phyloP scores from a whole-genome alignment of 805 yeast genomes.

The Teunomyces gatunensis region DNA sequence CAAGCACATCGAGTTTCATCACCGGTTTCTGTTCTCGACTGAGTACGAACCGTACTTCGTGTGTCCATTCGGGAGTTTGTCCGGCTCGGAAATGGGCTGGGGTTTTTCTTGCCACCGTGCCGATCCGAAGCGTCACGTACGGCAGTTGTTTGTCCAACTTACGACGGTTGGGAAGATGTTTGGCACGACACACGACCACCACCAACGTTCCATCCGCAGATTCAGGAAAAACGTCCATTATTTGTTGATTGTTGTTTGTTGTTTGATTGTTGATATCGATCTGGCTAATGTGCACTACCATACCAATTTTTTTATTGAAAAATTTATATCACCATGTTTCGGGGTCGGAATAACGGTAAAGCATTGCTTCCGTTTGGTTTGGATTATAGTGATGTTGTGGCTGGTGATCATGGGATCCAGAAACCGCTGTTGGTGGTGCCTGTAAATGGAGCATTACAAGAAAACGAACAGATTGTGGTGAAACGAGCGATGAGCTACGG shows the following conservation, averaged over 20 bases:
- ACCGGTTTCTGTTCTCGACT: conserved; percentile 61
- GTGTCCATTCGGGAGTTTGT: conserved; percentile 88
- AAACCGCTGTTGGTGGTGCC: conserved; percentile 55
- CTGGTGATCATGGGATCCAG: conserved; percentile 32
- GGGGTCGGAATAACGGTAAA: conserved; percentile 43
- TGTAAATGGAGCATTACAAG: conserved; percentile 56
- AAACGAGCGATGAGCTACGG: conserved; percentile 55
- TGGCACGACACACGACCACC: conserved; percentile 75
- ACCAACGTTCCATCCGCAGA: conserved; percentile 58
- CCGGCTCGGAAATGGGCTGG: conserved; percentile 83
- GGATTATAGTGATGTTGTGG: conserved; percentile 57
- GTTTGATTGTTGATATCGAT: background rate
- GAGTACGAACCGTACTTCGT: conserved; percentile 65
- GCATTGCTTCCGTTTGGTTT: conserved; percentile 68
- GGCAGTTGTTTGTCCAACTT: conserved; percentile 93
- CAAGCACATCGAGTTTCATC: conserved; percentile 72
- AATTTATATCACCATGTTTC: conserved; percentile 27
- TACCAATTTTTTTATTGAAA: background rate
- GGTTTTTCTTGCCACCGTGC: conserved; percentile 78
- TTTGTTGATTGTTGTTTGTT: background rate
- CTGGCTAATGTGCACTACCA: background rate
- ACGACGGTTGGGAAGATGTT: conserved; percentile 81
- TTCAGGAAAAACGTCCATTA: conserved; percentile 11
- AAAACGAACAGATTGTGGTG: conserved; percentile 50
- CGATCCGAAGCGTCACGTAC: conserved; percentile 77